Conservation (phyloP, 2,329 filamentous ascomycete species). For the Aspergillus sp. region DNA sequence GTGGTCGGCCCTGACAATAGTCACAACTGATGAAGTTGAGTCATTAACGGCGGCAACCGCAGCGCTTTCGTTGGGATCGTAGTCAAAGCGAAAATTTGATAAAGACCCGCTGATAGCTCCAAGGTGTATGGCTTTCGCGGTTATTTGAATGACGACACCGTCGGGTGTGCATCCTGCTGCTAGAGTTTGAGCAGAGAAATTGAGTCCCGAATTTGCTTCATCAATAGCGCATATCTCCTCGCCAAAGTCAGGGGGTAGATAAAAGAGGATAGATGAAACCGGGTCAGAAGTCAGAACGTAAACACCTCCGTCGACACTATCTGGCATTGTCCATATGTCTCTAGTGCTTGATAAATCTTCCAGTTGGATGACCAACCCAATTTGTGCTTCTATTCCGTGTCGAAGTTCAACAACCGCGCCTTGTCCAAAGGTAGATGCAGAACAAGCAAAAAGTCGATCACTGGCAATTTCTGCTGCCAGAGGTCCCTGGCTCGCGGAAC, state of each 20-base stretch:
- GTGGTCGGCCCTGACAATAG: slow-evolving; percentile 20
- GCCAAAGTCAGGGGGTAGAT: slow-evolving; percentile 30
- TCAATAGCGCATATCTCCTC: slow-evolving; percentile 37
- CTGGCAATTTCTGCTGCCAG: slow-evolving; percentile 25
- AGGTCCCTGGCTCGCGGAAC: slow-evolving; percentile 10
- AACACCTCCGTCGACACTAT: slow-evolving; percentile 23
- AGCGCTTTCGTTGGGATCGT: slow-evolving; percentile 16
- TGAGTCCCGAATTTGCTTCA: slow-evolving; percentile 34
- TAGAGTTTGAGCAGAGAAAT: slow-evolving; percentile 39
- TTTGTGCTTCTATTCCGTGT: slow-evolving; percentile 64
- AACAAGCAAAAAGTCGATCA: slow-evolving; percentile 64
- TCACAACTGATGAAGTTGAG: slow-evolving; percentile 21
- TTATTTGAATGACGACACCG: slow-evolving; percentile 39
- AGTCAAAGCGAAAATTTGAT: slow-evolving; percentile 17
- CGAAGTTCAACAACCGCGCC: slow-evolving; percentile 66
- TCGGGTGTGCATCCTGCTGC: slow-evolving; percentile 34
- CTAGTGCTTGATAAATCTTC: slow-evolving; percentile 37
- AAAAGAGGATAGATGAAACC: slow-evolving; percentile 34
- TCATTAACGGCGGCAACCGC: slow-evolving; percentile 28
- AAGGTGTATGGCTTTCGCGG: slow-evolving; percentile 30
- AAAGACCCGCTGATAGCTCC: slow-evolving; percentile 16
- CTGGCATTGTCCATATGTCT: slow-evolving; percentile 41
- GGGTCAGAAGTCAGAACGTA: slow-evolving; percentile 41
- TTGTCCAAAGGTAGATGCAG: slow-evolving; percentile 54
- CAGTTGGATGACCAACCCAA: slow-evolving; percentile 44